A percentile compares a stretch with the other conserved stretches of the same genome.
Evolutionary conservation across 192 early-diverging fungal genomes (phyloP).

Genomic region (Backusella tarrabulga): DNA sequence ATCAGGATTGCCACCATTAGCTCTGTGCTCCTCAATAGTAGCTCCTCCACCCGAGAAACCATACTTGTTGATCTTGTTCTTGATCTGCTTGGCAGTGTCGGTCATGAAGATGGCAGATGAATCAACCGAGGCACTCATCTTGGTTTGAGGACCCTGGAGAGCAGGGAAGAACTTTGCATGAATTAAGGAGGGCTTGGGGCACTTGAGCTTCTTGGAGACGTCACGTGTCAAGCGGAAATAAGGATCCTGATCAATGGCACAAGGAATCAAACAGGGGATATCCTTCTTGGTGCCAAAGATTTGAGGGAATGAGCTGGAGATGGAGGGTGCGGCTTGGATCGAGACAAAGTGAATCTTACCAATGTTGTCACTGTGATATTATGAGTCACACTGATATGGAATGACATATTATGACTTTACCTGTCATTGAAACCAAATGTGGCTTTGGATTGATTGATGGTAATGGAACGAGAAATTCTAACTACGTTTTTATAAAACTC

Average conservation of each 20-base stretch:
- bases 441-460: conserved; percentile 75
- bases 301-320: conserved; percentile 92
- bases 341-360: conserved; percentile 95
- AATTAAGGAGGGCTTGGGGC: conserved; percentile 92
- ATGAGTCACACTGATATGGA: conserved; percentile 6
- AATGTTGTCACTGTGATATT: conserved; percentile 64
- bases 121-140: conserved; percentile 93
- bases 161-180: conserved; percentile 97
- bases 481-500: conserved; percentile 94
- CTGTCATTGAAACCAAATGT: conserved; percentile 91
- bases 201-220: conserved; percentile 88
- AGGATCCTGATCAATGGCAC: conserved; percentile 98
- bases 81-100: conserved; percentile 90
- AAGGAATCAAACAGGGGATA: conserved; percentile 96
- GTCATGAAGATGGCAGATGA: conserved; percentile 90
- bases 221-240: conserved; percentile 98
- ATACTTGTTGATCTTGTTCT: conserved; percentile 90
- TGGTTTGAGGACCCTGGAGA: conserved; percentile 84
- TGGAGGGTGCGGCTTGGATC: conserved; percentile 92
- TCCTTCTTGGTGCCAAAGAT: conserved; percentile 92
- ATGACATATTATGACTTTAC: conserved; percentile 16
- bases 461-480: conserved; percentile 85
- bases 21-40: conserved; percentile 80
- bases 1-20: conserved; percentile 86
- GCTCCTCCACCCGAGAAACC: conserved; percentile 93